Conservation (phyloP, 768 basidiomycete genomes). For the Tubosaeta sp. region DNA sequence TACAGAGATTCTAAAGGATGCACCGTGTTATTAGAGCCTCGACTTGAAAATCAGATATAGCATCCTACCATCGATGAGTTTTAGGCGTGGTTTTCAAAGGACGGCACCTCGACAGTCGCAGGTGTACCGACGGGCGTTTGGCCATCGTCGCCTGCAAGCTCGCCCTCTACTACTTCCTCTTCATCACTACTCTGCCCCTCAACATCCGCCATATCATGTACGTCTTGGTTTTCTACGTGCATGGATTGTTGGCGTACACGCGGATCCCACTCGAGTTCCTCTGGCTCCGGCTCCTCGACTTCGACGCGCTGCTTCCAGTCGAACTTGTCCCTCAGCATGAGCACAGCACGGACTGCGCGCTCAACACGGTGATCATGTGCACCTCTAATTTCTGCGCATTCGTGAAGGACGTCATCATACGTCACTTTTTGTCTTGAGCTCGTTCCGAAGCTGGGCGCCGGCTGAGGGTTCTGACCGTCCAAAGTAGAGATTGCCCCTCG, state of each 20-base stretch:
- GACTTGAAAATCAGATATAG: not conserved
- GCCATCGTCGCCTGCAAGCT: conserved; percentile 29
- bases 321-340: conserved; percentile 72
- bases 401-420: conserved; percentile 58
- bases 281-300: conserved; percentile 74
- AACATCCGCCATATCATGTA: conserved; percentile 21
- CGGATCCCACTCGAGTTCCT: conserved; percentile 72
- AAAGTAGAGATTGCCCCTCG: conserved; percentile 45
- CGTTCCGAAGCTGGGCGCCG: conserved; percentile 9
- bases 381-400: conserved; percentile 60
- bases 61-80: not conserved
- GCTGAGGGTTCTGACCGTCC: conserved; percentile 33
- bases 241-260: conserved; percentile 28
- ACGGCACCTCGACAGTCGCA: conserved; percentile 22
- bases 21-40: conserved; percentile 26
- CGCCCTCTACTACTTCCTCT: conserved; percentile 35
- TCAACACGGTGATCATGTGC: conserved; percentile 77
- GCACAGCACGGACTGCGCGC: conserved; percentile 73
- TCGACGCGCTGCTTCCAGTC: conserved; percentile 81
- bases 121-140: conserved; percentile 22
- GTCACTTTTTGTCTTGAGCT: conserved; percentile 24
- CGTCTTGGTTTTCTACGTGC: conserved; percentile 5
- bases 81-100: conserved; percentile 3
- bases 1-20: conserved; percentile 43
- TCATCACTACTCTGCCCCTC: conserved; percentile 36